Evolutionary conservation across 768 basidiomycete genomes (phyloP).

Genomic region (Mycena crocata): DNA sequence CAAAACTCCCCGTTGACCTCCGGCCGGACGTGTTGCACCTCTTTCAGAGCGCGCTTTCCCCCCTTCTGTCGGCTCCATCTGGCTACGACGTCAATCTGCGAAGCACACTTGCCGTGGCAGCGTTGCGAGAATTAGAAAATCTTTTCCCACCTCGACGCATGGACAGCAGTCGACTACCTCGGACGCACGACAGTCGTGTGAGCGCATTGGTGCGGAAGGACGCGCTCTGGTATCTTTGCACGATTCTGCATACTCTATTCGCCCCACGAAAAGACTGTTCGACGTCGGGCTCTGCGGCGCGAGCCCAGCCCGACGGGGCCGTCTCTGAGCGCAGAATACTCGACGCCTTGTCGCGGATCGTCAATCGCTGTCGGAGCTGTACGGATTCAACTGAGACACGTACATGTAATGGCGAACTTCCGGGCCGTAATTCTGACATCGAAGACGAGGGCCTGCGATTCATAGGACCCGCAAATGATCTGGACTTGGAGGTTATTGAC

Average conservation of each 20-base stretch:
- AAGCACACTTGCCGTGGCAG: constrained; percentile 50
- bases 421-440: constrained; percentile 22
- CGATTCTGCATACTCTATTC: constrained; percentile 53
- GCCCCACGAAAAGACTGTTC: constrained; percentile 8
- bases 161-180: constrained; percentile 7
- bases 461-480: constrained; percentile 21
- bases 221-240: constrained; percentile 65
- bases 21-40: constrained; percentile 43
- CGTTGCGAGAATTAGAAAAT: constrained; percentile 51
- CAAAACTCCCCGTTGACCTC: constrained; percentile 37
- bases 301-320: background rate
- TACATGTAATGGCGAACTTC: constrained; percentile 6
- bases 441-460: constrained; percentile 9
- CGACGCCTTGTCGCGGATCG: constrained; percentile 24
- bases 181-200: constrained; percentile 43
- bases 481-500: constrained; percentile 43
- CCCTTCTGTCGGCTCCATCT: constrained; percentile 24
- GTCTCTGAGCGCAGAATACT: constrained; percentile 20
- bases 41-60: constrained; percentile 39
- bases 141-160: constrained; percentile 39
- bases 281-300: background rate
- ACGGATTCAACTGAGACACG: constrained; percentile 19
- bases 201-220: constrained; percentile 59
- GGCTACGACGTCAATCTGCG: constrained; percentile 35
- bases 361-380: constrained; percentile 19